Percentiles rank a stretch among this genome's conserved stretches.
phyloP scores from a whole-genome alignment of 2,329 filamentous ascomycete species.

The Aureobasidium zeae region DNA sequence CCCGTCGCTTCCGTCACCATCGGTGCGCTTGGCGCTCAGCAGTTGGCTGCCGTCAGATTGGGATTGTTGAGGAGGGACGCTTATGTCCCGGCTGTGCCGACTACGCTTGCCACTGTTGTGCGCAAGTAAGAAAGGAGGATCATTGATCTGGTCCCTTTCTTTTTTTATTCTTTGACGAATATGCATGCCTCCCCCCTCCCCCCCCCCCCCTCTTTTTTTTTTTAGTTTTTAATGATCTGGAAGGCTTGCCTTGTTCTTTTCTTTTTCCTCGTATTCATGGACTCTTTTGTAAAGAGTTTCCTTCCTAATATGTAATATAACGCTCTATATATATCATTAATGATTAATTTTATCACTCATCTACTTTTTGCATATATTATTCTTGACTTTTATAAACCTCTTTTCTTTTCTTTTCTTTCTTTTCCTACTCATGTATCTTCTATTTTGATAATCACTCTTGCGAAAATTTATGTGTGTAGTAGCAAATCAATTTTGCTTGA shows the following conservation, averaged over 20 bases:
- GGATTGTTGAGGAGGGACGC: background rate
- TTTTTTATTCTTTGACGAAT: background rate
- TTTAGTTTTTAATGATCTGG: background rate
- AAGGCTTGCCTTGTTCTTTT: background rate
- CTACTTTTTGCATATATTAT: too few species aligned
- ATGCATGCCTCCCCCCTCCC: background rate
- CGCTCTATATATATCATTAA: too few species aligned
- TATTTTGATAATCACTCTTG: too few species aligned
- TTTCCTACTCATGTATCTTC: too few species aligned
- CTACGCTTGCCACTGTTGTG: background rate
- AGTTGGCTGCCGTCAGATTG: background rate
- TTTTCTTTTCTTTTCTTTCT: too few species aligned
- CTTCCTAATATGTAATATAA: too few species aligned
- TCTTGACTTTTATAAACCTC: too few species aligned
- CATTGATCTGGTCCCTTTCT: background rate
- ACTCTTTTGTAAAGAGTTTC: too few species aligned
- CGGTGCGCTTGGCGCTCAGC: background rate
- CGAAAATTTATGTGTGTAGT: too few species aligned
- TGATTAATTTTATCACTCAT: too few species aligned
- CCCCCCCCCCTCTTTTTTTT: background rate
- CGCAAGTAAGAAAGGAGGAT: constrained; percentile 5
- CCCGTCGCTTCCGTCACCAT: background rate
- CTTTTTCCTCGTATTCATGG: too few species aligned
- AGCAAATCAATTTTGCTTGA: too few species aligned
- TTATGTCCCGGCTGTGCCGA: background rate